Percentiles rank a stretch among this genome's conserved stretches.
phyloP scores from a whole-genome alignment of 257 asterid species.

The Nicotiana noctiflora region DNA sequence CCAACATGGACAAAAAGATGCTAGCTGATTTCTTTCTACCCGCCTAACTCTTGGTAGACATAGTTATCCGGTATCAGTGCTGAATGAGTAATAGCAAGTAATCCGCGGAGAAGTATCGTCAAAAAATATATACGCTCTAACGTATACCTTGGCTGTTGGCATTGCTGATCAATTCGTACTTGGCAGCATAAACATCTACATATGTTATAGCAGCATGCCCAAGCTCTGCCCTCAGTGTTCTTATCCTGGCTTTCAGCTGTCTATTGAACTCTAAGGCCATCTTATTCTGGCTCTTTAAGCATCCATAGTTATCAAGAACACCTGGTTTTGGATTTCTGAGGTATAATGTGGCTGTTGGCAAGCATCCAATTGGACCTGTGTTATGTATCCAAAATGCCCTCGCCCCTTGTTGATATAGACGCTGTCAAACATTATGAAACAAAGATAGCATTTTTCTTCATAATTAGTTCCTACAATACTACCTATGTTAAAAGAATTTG shows the following conservation, averaged over 20 bases:
- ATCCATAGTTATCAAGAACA: conserved; percentile 51
- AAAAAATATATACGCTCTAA: not conserved
- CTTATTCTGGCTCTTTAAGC: conserved; percentile 45
- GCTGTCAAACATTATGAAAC: conserved; percentile 20
- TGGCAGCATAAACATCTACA: conserved; percentile 60
- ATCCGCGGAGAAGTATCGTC: not conserved
- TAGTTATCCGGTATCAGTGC: no score
- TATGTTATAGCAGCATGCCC: conserved; percentile 39
- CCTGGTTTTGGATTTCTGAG: conserved; percentile 32
- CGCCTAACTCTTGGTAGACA: no score
- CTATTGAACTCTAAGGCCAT: conserved; percentile 46
- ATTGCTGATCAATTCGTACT: conserved; percentile 47
- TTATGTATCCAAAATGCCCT: conserved; percentile 66
- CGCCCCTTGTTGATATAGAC: conserved; percentile 46
- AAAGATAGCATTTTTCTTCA: not conserved
- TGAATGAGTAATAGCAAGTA: not conserved
- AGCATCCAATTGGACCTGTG: conserved; percentile 75
- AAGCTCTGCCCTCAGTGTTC: conserved; percentile 35
- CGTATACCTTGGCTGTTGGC: conserved; percentile 41
- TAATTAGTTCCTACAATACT: not conserved
- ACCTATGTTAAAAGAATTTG: no score
- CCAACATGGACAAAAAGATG: no score
- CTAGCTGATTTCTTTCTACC: no score
- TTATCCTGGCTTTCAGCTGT: conserved; percentile 30
- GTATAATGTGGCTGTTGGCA: conserved; percentile 26